phyloP scores from a whole-genome alignment of 768 basidiomycete genomes.

The Clitopilus hobsonii region DNA sequence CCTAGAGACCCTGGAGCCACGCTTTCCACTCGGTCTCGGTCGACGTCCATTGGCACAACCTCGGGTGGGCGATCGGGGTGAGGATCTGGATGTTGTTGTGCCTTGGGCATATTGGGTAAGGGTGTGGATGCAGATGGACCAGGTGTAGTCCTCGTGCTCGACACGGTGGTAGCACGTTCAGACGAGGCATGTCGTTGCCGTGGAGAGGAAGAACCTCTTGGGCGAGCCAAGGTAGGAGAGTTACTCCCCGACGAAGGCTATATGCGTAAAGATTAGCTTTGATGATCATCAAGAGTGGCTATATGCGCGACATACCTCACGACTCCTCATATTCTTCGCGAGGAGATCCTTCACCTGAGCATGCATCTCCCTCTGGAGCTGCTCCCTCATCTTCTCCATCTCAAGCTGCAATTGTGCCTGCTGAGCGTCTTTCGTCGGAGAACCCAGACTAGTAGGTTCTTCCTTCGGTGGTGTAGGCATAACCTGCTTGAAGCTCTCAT shows the following conservation, averaged over 20 bases:
- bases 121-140: neutral
- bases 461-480: neutral
- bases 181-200: neutral
- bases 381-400: neutral
- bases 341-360: neutral
- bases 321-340: neutral
- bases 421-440: neutral
- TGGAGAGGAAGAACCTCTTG: neutral
- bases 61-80: no score
- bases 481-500: neutral
- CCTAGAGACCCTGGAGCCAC: neutral
- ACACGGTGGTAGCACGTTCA: neutral
- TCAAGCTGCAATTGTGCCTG: neutral
- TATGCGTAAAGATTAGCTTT: neutral
- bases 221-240: neutral
- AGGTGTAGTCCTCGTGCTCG: neutral
- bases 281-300: neutral
- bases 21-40: neutral
- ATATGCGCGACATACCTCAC: neutral
- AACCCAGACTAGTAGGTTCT: neutral
- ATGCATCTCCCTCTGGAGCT: neutral
- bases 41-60: neutral
- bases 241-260: neutral
- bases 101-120: neutral
- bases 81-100: no score